Percentiles rank a stretch among this genome's conserved stretches.
phyloP scores from a whole-genome alignment of 495 filamentous ascomycete genomes.

The Aspergillus asperescens region DNA sequence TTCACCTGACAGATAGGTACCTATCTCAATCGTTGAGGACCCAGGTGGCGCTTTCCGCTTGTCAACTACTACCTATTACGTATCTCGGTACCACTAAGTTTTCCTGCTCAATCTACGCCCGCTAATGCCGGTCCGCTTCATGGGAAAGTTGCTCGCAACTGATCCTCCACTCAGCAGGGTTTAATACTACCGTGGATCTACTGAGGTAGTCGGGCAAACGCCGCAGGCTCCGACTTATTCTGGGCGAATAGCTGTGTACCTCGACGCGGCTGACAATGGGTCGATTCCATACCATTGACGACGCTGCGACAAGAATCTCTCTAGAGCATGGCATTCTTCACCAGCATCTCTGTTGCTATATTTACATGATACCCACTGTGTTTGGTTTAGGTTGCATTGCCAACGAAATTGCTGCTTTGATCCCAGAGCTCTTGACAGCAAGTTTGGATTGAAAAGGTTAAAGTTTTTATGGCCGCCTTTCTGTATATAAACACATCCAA shows the following conservation, averaged over 20 bases:
- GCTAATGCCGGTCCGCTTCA: background rate
- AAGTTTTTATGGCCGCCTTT: background rate
- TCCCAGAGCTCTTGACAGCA: too few relatives aligned
- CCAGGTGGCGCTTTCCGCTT: background rate
- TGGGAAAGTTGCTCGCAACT: background rate
- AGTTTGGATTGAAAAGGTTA: background rate
- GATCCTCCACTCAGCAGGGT: too few relatives aligned
- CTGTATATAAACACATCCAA: background rate
- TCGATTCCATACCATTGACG: background rate
- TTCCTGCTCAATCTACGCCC: background rate
- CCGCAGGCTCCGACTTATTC: conserved; percentile 14
- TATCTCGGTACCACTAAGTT: too few relatives aligned
- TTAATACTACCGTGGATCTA: background rate
- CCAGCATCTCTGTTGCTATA: conserved; percentile 8
- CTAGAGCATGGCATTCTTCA: background rate
- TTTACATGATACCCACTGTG: conserved; percentile 21
- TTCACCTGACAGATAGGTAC: background rate
- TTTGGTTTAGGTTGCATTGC: conserved; percentile 10
- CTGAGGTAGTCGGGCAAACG: background rate
- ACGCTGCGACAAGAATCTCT: background rate
- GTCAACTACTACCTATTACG: too few relatives aligned
- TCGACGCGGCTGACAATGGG: background rate
- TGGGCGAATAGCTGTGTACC: conserved; percentile 13
- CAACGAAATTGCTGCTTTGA: background rate
- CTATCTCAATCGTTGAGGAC: background rate